These are phyloP conservation scores for Apiotrichum veenhuisii DNA, from an alignment of 1,284 basidiomycete genomes.

Conservation along the genomic window DNA sequence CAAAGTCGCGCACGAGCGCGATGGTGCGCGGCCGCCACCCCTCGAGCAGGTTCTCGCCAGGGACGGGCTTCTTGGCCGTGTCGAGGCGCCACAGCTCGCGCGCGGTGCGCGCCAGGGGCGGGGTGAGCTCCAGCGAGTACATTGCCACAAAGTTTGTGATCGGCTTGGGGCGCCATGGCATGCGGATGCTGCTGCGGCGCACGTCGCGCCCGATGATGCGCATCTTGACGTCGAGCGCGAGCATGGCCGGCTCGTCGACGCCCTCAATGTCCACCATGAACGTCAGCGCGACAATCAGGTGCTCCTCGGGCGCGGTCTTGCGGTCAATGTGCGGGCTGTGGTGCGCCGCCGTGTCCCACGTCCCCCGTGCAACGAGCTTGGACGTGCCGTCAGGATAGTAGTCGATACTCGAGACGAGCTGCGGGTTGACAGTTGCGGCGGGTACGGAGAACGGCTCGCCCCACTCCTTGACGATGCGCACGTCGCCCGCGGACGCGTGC, in stretches of 20 bases:
- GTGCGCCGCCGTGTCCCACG: conserved; percentile 94
- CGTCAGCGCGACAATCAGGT: conserved; percentile 70
- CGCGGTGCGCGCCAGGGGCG: conserved; percentile 78
- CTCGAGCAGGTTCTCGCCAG: conserved; percentile 74
- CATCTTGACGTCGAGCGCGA: conserved; percentile 80
- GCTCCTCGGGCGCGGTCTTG: conserved; percentile 71
- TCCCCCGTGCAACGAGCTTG: conserved; percentile 61
- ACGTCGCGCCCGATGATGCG: conserved; percentile 79
- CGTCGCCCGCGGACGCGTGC: conserved; percentile 53
- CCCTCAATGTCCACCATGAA: conserved; percentile 78
- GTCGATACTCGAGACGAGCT: conserved; percentile 61
- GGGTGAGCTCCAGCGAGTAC: conserved; percentile 74
- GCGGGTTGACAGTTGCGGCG: conserved; percentile 64
- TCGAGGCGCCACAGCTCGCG: conserved; percentile 91
- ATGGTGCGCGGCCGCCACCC: conserved; percentile 86
- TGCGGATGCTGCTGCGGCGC: conserved; percentile 59
- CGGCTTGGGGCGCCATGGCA: conserved; percentile 64
- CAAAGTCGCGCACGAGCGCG: conserved; percentile 80
- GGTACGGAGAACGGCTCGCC: conserved; percentile 65
- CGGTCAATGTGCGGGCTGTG: conserved; percentile 81
- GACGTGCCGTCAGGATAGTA: conserved; percentile 80
- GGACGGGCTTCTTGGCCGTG: conserved; percentile 87
- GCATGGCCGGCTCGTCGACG: conserved; percentile 75
- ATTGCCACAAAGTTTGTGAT: conserved; percentile 54
- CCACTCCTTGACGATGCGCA: conserved; percentile 82